Evolutionary conservation across 371 early-diverging fungal species (phyloP), one percentile per base, ranked within the genome.

Genomic region (Lichtheimia ramosa): DNA sequence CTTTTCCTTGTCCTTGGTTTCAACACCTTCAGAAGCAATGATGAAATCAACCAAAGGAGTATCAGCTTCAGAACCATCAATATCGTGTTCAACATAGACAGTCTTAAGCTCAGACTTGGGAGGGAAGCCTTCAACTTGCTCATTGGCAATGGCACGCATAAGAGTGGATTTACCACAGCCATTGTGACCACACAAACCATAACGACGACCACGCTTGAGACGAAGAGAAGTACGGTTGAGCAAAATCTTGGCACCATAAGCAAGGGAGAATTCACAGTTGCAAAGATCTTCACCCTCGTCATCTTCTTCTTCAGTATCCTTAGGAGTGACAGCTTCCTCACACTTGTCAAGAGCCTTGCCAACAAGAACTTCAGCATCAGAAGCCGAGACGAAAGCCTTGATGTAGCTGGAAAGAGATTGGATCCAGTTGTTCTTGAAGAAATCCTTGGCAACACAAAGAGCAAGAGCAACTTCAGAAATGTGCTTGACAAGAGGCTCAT

Each of bases 111-210:
- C 83, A 43, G 88, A 88, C 24, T 77, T 71, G 54, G 85, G 81
- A 56, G 92, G 92, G 82, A 93, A 92, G 43, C 89, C 89, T 56
- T 90, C 91, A 25, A 91, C 81, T 66, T 89, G 84, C 27, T 86
- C 89, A 58, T 83, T 67, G 27, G 91, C 79, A 62, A 95, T 88
- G 43, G 94, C 85, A 54, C 91, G 85, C 89, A 95, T 88, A 40
- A 95, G 74, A 41, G 96, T 94, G 25, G 91, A 86, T 68, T 95
- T 95, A 65, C 96, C 96, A 63, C 90, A 85, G 49, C 94, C 96
- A 76, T 93, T 95, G 51, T 81, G 82, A 55, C 93, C 93, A 76
- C 90, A 90, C 28, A 93, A 78, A 62, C 91, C 93, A 76, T 93
- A 93, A 49, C 90, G 86, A 64, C 84, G 85, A 60, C 93, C 93